Evolutionary conservation across 352 stramenopile species (phyloP).

Genomic region (Pythium aristosporum): DNA sequence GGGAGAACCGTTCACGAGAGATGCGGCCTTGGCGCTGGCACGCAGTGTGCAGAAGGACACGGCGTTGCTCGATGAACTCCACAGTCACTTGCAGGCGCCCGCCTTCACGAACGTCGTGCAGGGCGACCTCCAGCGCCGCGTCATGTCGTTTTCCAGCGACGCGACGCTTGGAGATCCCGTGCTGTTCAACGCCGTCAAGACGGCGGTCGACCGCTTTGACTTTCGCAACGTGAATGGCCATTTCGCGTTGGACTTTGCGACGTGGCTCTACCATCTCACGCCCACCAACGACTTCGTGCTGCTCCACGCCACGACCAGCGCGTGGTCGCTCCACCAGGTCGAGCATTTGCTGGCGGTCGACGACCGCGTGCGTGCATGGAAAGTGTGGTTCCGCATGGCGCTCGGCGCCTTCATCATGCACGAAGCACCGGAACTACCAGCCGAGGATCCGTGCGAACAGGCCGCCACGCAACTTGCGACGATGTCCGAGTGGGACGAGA

Average conservation of each 20-base stretch:
- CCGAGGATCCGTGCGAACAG: constrained; percentile 31
- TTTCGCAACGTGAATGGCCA: constrained; percentile 25
- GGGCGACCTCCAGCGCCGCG: constrained; percentile 17
- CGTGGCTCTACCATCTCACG: constrained; percentile 34
- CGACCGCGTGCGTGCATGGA: constrained; percentile 32
- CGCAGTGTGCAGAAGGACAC: constrained; percentile 9
- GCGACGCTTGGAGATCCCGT: constrained; percentile 10
- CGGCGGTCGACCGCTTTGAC: constrained; percentile 26
- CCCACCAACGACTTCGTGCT: constrained; percentile 40
- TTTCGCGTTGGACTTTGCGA: constrained; percentile 31
- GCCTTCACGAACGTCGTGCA: background rate
- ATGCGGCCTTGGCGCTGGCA: constrained; percentile 11
- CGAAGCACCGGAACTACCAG: constrained; percentile 15
- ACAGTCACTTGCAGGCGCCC: constrained; percentile 10
- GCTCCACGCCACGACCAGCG: constrained; percentile 33
- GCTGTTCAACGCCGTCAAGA: constrained; percentile 21
- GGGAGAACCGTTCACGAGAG: constrained; percentile 25
- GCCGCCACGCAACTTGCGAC: constrained; percentile 17
- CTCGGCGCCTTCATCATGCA: constrained; percentile 30
- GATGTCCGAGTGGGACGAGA: constrained; percentile 41
- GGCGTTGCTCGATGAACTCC: constrained; percentile 9
- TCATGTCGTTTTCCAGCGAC: constrained; percentile 33
- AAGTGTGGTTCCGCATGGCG: constrained; percentile 35
- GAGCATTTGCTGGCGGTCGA: constrained; percentile 31
- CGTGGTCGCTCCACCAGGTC: constrained; percentile 37